Conservation (phyloP, 192 early-diverging fungal genomes). For the Linnemannia schmuckeri region DNA sequence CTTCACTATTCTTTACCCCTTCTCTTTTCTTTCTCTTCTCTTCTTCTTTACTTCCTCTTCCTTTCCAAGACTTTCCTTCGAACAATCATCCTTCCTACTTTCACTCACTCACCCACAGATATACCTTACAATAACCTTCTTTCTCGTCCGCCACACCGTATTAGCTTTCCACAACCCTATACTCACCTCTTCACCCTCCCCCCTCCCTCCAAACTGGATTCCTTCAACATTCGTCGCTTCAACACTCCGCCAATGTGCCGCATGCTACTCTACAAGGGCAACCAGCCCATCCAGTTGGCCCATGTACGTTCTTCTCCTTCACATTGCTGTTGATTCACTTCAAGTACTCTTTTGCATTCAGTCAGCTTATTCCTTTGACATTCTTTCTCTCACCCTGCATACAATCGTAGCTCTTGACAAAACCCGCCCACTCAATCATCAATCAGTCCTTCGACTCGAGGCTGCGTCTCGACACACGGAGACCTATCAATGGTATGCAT, state of each 20-base stretch:
- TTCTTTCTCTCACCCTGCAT: conserved; percentile 1
- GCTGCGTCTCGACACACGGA: conserved; percentile 72
- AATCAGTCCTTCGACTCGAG: conserved; percentile 85
- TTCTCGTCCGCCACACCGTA: background rate
- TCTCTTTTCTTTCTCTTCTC: background rate
- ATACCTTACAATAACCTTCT: background rate
- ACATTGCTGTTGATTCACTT: background rate
- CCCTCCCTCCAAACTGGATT: conserved; percentile 48
- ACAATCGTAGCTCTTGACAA: conserved; percentile 67
- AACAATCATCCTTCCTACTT: background rate
- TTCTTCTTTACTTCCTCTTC: background rate
- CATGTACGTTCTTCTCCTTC: conserved; percentile 58
- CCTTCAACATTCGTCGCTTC: conserved; percentile 34
- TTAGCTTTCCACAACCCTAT: background rate
- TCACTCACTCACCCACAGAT: background rate
- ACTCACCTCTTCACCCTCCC: background rate
- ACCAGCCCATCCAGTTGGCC: conserved; percentile 77
- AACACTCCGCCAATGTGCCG: conserved; percentile 73
- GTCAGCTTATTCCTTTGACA: no score
- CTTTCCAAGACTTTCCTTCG: background rate
- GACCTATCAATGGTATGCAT: conserved; percentile 75
- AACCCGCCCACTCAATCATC: conserved; percentile 84
- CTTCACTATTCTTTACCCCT: background rate
- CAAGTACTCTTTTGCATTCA: background rate
- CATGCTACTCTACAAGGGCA: conserved; percentile 84